Evolutionary conservation across 2,329 filamentous ascomycete species (phyloP).

Genomic region (Lachnellula willkommii): DNA sequence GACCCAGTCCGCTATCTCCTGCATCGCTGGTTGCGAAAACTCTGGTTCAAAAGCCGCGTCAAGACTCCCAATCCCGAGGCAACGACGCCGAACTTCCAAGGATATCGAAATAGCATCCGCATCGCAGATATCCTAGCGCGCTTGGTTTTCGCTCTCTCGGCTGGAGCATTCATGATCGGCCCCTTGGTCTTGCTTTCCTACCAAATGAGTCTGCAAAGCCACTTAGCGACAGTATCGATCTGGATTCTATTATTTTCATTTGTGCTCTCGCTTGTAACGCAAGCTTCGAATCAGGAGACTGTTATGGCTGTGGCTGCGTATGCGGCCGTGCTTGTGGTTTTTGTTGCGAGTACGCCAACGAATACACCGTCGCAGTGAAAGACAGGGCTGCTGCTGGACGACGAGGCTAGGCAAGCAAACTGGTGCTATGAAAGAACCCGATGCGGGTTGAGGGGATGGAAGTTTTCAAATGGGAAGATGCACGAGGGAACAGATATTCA

Average conservation of each 20-base stretch:
- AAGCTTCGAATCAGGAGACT: background rate
- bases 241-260: background rate
- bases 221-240: background rate
- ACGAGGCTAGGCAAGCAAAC: background rate
- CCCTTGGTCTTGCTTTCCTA: background rate
- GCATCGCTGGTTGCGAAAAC: background rate
- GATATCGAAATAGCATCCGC: background rate
- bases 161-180: background rate
- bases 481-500: too few species aligned
- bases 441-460: background rate
- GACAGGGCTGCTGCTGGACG: background rate
- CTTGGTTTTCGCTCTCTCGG: background rate
- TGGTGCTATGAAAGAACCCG: too few species aligned
- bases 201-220: background rate
- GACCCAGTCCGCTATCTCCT: background rate
- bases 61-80: background rate
- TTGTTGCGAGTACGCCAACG: background rate
- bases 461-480: too few species aligned
- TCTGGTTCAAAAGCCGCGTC: background rate
- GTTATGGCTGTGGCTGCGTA: background rate
- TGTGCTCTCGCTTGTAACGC: background rate
- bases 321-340: background rate
- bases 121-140: background rate
- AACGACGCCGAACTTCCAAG: background rate
- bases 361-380: too few species aligned